Evolutionary conservation across 306 rosid genomes (phyloP), one percentile per base, ranked within the genome.

Genomic region (Prunus mume): DNA sequence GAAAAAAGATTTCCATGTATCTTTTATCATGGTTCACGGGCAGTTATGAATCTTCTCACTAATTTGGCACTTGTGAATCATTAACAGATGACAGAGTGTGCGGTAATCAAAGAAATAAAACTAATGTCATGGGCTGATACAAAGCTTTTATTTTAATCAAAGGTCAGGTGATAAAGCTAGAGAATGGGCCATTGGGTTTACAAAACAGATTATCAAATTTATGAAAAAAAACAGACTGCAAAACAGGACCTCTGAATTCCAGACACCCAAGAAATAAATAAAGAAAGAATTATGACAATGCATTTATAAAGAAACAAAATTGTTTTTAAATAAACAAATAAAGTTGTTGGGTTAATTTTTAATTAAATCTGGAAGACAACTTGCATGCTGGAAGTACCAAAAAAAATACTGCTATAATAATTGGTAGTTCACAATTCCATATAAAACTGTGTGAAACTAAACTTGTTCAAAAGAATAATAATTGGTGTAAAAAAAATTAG

Each of bases 1-100:
- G 34, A 6, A 12, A 22, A 6, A 71, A 52, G 66, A 72, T 2
- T 41, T 58, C 66, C 10, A 11, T 50, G 25, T 9, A 69, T 28
- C 25, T 12, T 54, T 19, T 51, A n/a, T 6, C 9, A 41, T 73
- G 30, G 57, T 73, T 60, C 77, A 72, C 76, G 76, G 22, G 65
- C 7, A 30, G 5, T 1, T 71, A 12, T 52, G 50, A 45, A n/a
- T 38, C 32, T 34, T 38, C 51, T 34, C 55, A 27, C 67, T 9
- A 27, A 28, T 30, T 62, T 62, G 67, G 67, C 38, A 62, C 6
- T 62, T 62, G 9, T 58, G 65, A 38, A 38, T 38, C 43, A 58
- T 58, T 24, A 58, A 56, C 9, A 38, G 43, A 38, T 38, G 9
- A 34, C 75, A 71, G 50, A 45, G 75, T 28, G 43, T 55, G 18